Conservation (phyloP, 2,329 filamentous ascomycete genomes). For the Cercospora sp. region DNA sequence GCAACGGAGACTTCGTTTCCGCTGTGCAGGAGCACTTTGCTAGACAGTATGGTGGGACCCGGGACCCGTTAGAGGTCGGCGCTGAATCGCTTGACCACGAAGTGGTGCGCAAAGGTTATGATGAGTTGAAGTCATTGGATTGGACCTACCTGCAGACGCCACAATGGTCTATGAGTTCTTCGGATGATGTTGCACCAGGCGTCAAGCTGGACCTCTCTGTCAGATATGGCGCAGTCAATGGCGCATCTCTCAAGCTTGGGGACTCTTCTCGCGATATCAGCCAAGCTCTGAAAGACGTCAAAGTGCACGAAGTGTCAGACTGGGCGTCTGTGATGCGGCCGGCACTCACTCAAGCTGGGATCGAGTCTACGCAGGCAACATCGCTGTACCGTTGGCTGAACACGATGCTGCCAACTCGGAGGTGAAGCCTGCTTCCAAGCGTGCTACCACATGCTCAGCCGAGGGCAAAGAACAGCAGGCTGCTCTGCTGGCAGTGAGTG, state of each 20-base stretch:
- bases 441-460: background rate
- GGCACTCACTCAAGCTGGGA: background rate
- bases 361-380: background rate
- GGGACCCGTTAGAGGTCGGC: slow-evolving; percentile 51
- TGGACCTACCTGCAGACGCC: slow-evolving; percentile 89
- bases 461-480: background rate
- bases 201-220: slow-evolving; percentile 34
- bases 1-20: slow-evolving; percentile 46
- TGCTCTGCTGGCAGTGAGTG: background rate
- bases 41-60: slow-evolving; percentile 58
- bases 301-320: slow-evolving; percentile 51
- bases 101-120: slow-evolving; percentile 62
- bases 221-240: slow-evolving; percentile 60
- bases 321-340: slow-evolving; percentile 16
- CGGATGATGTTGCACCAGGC: slow-evolving; percentile 11
- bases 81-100: slow-evolving; percentile 53
- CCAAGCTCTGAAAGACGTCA: slow-evolving; percentile 37
- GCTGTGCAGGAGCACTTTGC: slow-evolving; percentile 60
- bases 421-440: background rate
- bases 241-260: slow-evolving; percentile 33
- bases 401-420: slow-evolving; percentile 2
- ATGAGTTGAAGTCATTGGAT: slow-evolving; percentile 62
- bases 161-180: slow-evolving; percentile 59
- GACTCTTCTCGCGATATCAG: slow-evolving; percentile 17
- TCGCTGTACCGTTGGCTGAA: slow-evolving; percentile 6